Evolutionary conservation across 2,329 filamentous ascomycete genomes (phyloP), one percentile per base, ranked within the genome.

Genomic region (Nothopassalora personata): DNA sequence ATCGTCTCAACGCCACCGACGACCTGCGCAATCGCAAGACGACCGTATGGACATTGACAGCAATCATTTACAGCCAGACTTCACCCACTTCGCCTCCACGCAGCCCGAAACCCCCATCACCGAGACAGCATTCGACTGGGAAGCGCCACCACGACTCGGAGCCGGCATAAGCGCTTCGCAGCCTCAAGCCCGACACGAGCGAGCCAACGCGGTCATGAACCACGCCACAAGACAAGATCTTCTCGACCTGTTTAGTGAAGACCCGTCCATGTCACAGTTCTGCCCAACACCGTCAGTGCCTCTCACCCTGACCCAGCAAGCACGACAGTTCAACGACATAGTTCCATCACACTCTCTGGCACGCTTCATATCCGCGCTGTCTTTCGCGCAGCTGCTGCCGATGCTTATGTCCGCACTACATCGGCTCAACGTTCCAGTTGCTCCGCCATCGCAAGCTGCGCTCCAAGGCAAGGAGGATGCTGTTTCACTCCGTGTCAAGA

Each of bases 271-370:
- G 76, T 83, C 82, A 1, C 94, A 97, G 73, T 97, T 97, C 80
- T 89, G 89, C 4, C 81, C 87, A 53, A 86, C 81, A 3, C 91
- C 90, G 0, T 83, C 86, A 5, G 86, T 96, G 0, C 90, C 92
- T 0, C 77, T 96, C 61, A 90, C 86, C 48, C 83, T 95, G 45
- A 99, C 94, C 0, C 94, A 99, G 74, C 88, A 88, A 62, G 94
- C 94, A 3, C 88, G 89, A 31, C 85, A 83, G 48, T 99, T 97
- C 80, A 84, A 85, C 64, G 94, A 99, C 72, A 95, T 99, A 67
- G 85, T 97, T 47, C 95, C 94, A 0, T 81, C 88, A 7, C 89
- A 95, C 72, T 86, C 89, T 0, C 84, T 99, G 62, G 93, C 93
- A 6, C 88, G 92, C 58, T 99, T 99, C 81, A 92, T 94, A 75